Evolutionary conservation across 768 basidiomycete genomes (phyloP).

Genomic region (Psilocybe cubensis): DNA sequence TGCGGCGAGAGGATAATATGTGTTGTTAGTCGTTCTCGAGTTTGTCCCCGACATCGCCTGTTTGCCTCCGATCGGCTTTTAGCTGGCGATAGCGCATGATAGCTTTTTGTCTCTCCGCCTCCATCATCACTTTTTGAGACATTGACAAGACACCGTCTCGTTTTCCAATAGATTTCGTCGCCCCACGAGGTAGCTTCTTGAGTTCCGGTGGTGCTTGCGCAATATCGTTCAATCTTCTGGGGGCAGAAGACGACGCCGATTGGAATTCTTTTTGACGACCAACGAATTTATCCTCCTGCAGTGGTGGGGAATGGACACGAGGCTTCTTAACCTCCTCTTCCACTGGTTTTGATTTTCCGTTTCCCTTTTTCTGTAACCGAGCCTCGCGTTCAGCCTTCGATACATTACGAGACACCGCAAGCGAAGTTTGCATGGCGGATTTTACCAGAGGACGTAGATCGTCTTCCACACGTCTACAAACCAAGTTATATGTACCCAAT

Average conservation of each 20-base stretch:
- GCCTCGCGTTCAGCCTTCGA: conserved; percentile 41
- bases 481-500: not conserved
- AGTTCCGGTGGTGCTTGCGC: conserved; percentile 70
- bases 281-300: conserved; percentile 27
- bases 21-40: conserved; percentile 5
- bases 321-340: conserved; percentile 16
- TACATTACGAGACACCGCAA: conserved; percentile 49
- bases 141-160: conserved; percentile 61
- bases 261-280: conserved; percentile 52
- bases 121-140: conserved; percentile 80
- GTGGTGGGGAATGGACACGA: conserved; percentile 11
- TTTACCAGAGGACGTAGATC: conserved; percentile 69
- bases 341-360: conserved; percentile 15
- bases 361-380: conserved; percentile 26
- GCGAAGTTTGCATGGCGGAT: conserved; percentile 61
- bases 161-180: conserved; percentile 21
- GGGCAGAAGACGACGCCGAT: conserved; percentile 52
- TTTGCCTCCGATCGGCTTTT: conserved; percentile 50
- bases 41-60: conserved; percentile 19
- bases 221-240: conserved; percentile 72
- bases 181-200: conserved; percentile 56
- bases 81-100: conserved; percentile 71
- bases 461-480: conserved; percentile 69
- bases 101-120: conserved; percentile 70
- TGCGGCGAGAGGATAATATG: too few relatives aligned